Evolutionary conservation across 768 basidiomycete species (phyloP), one percentile per base, ranked within the genome.

Genomic region (Mycena latifolia): DNA sequence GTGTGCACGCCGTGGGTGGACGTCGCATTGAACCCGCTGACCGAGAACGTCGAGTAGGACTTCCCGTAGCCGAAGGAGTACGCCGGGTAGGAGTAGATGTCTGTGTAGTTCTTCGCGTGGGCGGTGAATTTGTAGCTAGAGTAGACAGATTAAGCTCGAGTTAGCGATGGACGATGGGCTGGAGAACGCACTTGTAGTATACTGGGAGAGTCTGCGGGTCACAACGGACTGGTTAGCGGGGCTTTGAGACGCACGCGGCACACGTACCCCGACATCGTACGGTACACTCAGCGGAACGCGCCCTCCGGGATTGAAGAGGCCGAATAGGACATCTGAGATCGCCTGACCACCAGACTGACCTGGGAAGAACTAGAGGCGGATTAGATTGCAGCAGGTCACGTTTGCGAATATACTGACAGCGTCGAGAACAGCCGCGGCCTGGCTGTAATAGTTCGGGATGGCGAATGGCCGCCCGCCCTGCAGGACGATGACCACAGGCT

Each of bases 291-390:
- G 57, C 4, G 73, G 72, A 22, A 74, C 66, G n/a, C 73, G 57
- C 2, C 65, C 73, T 24, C 73, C 73, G n/a, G 73, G 73, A 55
- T 74, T 74, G 63, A 70, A 74, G 39, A 70, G 56, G n/a, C 73
- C 73, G 47, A 74, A 74, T n/a, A 74, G 66, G 20, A 74, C 69
- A 28, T 74, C 73, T 2, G 72, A 61, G 51, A 74, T 73, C 12
- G 73, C 73, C 55, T 73, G 73, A 15, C 73, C 73, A 22, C 73
- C 73, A 6, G 72, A 73, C 56, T 74, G 73, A 11, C 73, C 72
- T 1, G 73, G 69, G 63, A 74, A 74, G 69, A 74, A 74, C 71
- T 74, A 39, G 17, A 22, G 12, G 47, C 37, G 3, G 9, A 53
- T 37, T 11, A 39, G 52, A 8, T 8, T 17, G 24, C 33, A 43